Conservation (phyloP, 202 grass and related monocot genomes). For the Tripidium arundinaceum region DNA sequence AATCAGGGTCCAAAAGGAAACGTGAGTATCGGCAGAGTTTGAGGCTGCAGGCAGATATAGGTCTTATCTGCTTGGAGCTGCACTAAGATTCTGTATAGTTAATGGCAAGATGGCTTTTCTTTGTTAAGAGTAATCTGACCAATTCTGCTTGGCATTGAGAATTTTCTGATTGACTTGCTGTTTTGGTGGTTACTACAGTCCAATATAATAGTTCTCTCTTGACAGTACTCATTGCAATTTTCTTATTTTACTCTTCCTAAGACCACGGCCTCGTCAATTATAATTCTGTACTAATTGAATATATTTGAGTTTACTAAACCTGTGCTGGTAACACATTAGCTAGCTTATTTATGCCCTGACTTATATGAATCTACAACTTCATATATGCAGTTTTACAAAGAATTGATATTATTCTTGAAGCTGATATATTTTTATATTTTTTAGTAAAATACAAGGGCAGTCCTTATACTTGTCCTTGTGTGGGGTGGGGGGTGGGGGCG, state of each 20-base stretch:
- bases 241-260: too few relatives aligned
- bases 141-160: background rate
- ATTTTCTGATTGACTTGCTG: background rate
- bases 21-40: constrained; percentile 43
- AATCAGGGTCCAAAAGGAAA: constrained; percentile 60
- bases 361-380: background rate
- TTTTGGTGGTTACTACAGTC: constrained; percentile 1
- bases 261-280: background rate
- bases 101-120: constrained; percentile 30
- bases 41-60: constrained; percentile 18
- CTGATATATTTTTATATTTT: too few relatives aligned
- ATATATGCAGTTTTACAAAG: background rate
- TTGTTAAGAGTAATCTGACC: constrained; percentile 7
- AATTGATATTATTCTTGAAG: too few relatives aligned
- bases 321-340: background rate
- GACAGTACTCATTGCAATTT: background rate
- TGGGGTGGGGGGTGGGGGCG: too few relatives aligned
- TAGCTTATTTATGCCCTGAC: background rate
- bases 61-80: constrained; percentile 28
- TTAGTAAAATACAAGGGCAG: too few relatives aligned
- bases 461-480: too few relatives aligned
- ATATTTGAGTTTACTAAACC: background rate
- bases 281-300: background rate
- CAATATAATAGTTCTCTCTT: background rate
- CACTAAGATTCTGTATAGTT: constrained; percentile 39